phyloP scores from a whole-genome alignment of 148 eudicot genomes.

The Rhododendron mucronatum region DNA sequence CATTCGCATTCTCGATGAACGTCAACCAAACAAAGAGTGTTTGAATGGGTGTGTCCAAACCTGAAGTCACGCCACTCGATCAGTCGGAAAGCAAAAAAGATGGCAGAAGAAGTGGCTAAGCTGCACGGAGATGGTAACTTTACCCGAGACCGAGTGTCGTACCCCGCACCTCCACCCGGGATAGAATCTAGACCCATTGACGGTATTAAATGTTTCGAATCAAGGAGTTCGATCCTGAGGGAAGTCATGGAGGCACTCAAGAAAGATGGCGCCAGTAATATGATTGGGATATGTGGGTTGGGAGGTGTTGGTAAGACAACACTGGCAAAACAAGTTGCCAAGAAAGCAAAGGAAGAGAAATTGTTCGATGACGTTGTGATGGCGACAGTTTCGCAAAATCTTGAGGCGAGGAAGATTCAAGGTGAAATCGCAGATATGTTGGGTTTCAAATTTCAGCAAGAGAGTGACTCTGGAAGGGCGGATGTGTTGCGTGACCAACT shows the following conservation, averaged over 20 bases:
- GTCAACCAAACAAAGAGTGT: background rate
- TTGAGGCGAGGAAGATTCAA: too few relatives aligned
- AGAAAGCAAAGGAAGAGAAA: background rate
- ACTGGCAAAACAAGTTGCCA: constrained; percentile 7
- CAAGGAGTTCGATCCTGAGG: too few relatives aligned
- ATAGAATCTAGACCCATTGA: too few relatives aligned
- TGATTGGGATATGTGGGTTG: too few relatives aligned
- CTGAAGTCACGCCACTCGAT: background rate
- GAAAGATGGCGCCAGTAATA: too few relatives aligned
- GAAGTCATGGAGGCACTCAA: too few relatives aligned
- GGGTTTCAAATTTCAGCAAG: background rate
- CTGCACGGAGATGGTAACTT: too few relatives aligned
- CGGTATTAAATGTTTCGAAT: too few relatives aligned
- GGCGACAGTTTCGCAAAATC: background rate
- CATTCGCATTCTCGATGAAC: background rate
- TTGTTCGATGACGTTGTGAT: background rate
- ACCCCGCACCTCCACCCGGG: too few relatives aligned
- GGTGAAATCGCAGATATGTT: background rate
- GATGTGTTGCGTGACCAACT: background rate
- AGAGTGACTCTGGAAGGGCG: background rate
- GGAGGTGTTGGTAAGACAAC: too few relatives aligned
- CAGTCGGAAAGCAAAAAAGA: constrained; percentile 7
- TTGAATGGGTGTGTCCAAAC: background rate
- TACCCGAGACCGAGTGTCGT: too few relatives aligned
- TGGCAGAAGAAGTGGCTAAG: background rate